These are phyloP conservation scores for Lipomyces spencermartinsiae DNA, from an alignment of 805 yeast genomes.

Conservation along the genomic window DNA sequence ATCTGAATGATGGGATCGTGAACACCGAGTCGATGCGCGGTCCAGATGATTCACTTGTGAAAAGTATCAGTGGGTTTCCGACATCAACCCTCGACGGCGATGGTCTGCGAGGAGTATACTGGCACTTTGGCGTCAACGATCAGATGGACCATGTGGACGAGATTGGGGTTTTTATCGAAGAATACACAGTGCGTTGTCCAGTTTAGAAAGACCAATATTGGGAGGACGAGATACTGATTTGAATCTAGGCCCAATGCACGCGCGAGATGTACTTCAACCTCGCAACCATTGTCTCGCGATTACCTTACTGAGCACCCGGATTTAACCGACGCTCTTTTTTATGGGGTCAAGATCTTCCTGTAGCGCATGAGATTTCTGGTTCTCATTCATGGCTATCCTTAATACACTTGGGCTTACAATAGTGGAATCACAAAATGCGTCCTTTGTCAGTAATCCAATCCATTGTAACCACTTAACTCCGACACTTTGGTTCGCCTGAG, in stretches of 20 bases:
- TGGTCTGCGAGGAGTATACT: neutral
- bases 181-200: neutral
- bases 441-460: no score
- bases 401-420: no score
- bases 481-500: no score
- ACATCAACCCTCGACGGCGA: neutral
- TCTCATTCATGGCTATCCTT: no score
- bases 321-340: no score
- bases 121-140: slow-evolving; percentile 2
- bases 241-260: neutral
- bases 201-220: neutral
- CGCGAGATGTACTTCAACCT: neutral
- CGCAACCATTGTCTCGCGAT: neutral
- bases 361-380: no score
- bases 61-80: neutral
- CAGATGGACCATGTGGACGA: neutral
- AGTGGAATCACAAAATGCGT: no score
- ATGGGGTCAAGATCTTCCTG: no score
- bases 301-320: neutral
- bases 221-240: neutral
- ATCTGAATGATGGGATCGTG: slow-evolving; percentile 4
- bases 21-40: slow-evolving; percentile 8
- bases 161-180: neutral
- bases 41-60: neutral
- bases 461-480: no score